Conservation (phyloP, 2,329 filamentous ascomycete species). For the Helicocarpus griseus region DNA sequence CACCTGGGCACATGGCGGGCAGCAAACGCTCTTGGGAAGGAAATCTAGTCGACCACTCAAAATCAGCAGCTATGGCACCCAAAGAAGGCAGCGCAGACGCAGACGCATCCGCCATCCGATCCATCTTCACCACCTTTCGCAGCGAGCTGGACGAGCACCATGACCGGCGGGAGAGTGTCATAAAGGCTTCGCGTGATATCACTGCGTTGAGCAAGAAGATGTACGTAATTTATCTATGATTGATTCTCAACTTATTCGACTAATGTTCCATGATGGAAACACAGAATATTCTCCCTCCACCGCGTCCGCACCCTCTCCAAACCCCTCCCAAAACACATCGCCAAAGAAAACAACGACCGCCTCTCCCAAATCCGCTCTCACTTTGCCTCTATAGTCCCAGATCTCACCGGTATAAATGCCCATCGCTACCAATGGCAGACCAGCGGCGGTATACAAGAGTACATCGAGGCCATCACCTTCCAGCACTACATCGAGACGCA, state of each 20-base stretch:
- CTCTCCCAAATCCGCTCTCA: slow-evolving; percentile 61
- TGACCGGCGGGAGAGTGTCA: slow-evolving; percentile 78
- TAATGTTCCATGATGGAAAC: neutral
- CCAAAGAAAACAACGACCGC: slow-evolving; percentile 59
- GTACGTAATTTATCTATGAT: slow-evolving; percentile 40
- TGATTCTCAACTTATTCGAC: neutral
- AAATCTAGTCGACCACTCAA: slow-evolving; percentile 15
- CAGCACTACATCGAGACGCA: slow-evolving; percentile 76
- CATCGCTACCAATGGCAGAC: slow-evolving; percentile 74
- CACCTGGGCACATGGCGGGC: slow-evolving; percentile 22
- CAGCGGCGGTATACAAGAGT: slow-evolving; percentile 77
- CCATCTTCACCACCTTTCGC: slow-evolving; percentile 80
- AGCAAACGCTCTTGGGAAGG: slow-evolving; percentile 33
- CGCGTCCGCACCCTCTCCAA: slow-evolving; percentile 32
- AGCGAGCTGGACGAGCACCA: slow-evolving; percentile 89
- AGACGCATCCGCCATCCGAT: slow-evolving; percentile 36
- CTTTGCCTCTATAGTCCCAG: slow-evolving; percentile 57
- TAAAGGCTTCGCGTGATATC: slow-evolving; percentile 86
- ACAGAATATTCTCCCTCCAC: slow-evolving; percentile 73
- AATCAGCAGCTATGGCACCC: neutral
- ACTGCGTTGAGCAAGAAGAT: slow-evolving; percentile 96
- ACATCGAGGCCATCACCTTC: slow-evolving; percentile 84
- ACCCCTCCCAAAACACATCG: slow-evolving; percentile 55
- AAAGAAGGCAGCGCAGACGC: slow-evolving; percentile 7
- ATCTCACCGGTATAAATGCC: slow-evolving; percentile 69